Evolutionary conservation across 108 stramenopile genomes (phyloP), one percentile per base, ranked within the genome.

Genomic region (Discostella pseudostelligera): DNA sequence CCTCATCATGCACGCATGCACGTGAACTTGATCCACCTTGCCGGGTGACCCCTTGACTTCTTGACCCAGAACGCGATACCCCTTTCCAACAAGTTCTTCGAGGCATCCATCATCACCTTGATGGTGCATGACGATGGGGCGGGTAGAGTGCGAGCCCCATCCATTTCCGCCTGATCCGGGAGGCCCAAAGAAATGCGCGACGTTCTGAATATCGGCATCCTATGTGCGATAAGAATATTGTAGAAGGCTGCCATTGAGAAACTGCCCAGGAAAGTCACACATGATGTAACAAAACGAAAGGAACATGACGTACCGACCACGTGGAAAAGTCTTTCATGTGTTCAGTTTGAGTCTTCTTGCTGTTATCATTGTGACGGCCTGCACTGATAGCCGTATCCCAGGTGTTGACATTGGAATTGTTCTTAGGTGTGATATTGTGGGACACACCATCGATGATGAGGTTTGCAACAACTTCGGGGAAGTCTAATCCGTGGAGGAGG

Each of bases 101-200:
- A 84, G 37, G 53, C 83, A 84, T 16, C 73, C 83, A 47, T 81
- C 73, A 49, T 84, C 83, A 11, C 83, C 83, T 12, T 37, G 56
- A 50, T 74, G 62, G 65, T 39, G 68, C 22, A 84, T 32, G 11
- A 70, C 65, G 43, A 84, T 61, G 17, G 83, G 83, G 26, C 83
- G 83, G 32, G 72, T 75, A 32, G 81, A 81, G 39, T 84, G 84
- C 19, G 59, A 63, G 14, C 84, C 84, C 84, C 84, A 84, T 25
- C 78, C 84, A 46, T 84, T 84, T 28, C 84, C 84, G 32, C 84
- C 84, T 36, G 78, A 65, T 44, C 81, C 84, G 25, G 36, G 43
- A 28, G 74, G 62, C 21, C 84, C 84, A 56, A 71, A 84, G 67
- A 81, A 84, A 55, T 84, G 84, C 17, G 40, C 78, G 28, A 81